Conservation (phyloP, 352 stramenopile species). For the Achlya hypogyna region DNA sequence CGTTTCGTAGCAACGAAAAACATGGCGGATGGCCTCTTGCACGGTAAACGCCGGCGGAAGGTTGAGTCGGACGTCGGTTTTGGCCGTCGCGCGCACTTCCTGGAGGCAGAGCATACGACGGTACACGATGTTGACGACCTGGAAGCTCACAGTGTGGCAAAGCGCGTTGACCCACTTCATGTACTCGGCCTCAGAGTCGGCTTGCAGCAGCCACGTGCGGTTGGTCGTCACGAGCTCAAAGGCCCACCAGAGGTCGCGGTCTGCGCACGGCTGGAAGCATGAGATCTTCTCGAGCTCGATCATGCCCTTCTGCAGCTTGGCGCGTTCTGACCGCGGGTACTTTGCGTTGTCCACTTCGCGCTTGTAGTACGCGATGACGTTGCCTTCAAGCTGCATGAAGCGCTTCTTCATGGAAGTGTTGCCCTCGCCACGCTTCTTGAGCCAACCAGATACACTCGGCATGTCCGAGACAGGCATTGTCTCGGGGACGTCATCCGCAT, state of each 20-base stretch:
- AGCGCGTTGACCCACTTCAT: slow-evolving; percentile 70
- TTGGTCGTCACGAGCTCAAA: slow-evolving; percentile 70
- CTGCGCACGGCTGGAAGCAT: slow-evolving; percentile 46
- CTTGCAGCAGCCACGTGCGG: slow-evolving; percentile 69
- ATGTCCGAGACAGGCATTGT: slow-evolving; percentile 23
- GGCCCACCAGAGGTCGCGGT: slow-evolving; percentile 46
- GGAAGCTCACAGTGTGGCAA: slow-evolving; percentile 72
- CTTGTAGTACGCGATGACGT: slow-evolving; percentile 72
- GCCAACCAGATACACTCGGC: slow-evolving; percentile 44
- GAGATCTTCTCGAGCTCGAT: slow-evolving; percentile 78
- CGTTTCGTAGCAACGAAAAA: slow-evolving; percentile 83
- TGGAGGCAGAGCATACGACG: slow-evolving; percentile 79
- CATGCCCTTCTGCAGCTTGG: slow-evolving; percentile 44
- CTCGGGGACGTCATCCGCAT: slow-evolving; percentile 33
- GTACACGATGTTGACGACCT: slow-evolving; percentile 66
- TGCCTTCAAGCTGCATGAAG: slow-evolving; percentile 78
- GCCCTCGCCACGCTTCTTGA: slow-evolving; percentile 76
- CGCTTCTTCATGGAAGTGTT: slow-evolving; percentile 76
- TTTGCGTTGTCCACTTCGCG: slow-evolving; percentile 74
- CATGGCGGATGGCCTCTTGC: slow-evolving; percentile 76
- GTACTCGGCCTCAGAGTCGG: slow-evolving; percentile 69
- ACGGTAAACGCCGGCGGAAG: slow-evolving; percentile 73
- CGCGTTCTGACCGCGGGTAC: slow-evolving; percentile 65
- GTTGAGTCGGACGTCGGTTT: slow-evolving; percentile 80
- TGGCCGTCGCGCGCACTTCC: slow-evolving; percentile 73